phyloP scores from a whole-genome alignment of 495 filamentous ascomycete genomes.

The Pseudoneurospora amorphoporcata region DNA sequence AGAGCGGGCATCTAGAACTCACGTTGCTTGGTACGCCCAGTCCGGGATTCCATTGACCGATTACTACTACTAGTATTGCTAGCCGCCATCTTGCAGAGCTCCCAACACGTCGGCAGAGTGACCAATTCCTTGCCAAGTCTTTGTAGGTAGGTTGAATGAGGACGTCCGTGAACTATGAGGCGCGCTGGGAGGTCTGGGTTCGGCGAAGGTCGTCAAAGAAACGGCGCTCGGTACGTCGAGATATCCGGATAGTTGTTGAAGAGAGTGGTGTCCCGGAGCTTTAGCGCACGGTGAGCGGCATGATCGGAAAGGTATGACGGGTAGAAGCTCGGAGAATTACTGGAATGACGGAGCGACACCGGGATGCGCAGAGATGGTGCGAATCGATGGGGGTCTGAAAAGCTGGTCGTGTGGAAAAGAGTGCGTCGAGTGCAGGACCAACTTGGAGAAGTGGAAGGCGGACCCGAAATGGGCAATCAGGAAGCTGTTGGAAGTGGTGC shows the following conservation, averaged over 20 bases:
- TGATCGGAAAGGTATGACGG: neutral
- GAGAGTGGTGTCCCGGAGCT: neutral
- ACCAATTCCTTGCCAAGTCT: neutral
- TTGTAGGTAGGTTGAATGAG: neutral
- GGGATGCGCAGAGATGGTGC: neutral
- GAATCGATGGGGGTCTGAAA: neutral
- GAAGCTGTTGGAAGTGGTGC: neutral
- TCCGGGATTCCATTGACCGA: slow-evolving; percentile 68
- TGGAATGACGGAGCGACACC: neutral
- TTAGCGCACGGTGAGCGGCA: neutral
- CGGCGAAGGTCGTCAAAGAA: neutral
- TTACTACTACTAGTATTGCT: slow-evolving; percentile 26
- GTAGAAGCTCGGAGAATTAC: neutral
- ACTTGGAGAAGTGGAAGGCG: neutral
- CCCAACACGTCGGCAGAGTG: neutral
- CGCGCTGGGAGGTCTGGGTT: neutral
- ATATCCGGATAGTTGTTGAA: neutral
- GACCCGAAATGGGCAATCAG: neutral
- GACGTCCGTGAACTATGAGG: neutral
- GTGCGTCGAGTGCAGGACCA: neutral
- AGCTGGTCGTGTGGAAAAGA: neutral
- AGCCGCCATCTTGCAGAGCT: slow-evolving; percentile 37
- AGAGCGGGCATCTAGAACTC: slow-evolving; percentile 34
- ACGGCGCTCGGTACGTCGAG: neutral
- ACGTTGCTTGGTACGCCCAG: slow-evolving; percentile 70